phyloP scores from a whole-genome alignment of 371 early-diverging fungal genomes.

The Syncephalis fuscata region DNA sequence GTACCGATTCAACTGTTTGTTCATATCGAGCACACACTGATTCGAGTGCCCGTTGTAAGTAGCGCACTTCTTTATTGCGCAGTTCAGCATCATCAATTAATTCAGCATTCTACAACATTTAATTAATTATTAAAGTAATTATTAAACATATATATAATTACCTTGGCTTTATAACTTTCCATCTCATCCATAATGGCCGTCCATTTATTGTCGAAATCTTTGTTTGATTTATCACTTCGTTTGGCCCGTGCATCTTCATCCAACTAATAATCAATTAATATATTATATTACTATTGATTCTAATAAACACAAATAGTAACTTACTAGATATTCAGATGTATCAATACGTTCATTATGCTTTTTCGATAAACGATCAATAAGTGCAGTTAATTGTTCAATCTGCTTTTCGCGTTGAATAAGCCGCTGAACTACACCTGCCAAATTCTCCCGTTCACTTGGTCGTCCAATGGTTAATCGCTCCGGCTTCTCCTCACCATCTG shows the following conservation, averaged over 20 bases:
- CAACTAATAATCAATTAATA: too few species aligned
- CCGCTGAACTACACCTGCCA: constrained; percentile 17
- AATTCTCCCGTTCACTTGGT: constrained; percentile 9
- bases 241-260: neutral
- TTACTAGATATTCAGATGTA: neutral
- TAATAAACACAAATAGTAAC: too few species aligned
- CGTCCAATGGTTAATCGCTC: too few species aligned
- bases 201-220: constrained; percentile 1
- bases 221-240: neutral
- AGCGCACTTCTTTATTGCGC: constrained; percentile 16
- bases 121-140: neutral
- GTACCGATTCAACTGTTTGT: neutral
- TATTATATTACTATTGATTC: neutral
- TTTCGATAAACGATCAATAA: constrained; percentile 15
- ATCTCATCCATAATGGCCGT: constrained; percentile 5
- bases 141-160: neutral
- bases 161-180: constrained; percentile 3
- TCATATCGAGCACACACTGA: constrained; percentile 17
- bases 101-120: constrained; percentile 9
- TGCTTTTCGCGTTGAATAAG: constrained; percentile 20
- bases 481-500: too few species aligned
- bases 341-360: neutral
- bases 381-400: constrained; percentile 14
- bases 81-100: constrained; percentile 10
- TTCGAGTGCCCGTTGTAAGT: constrained; percentile 17